Percentiles rank a stretch among this genome's conserved stretches.
phyloP scores from a whole-genome alignment of 768 basidiomycete species.

The Boletus coccyginus region DNA sequence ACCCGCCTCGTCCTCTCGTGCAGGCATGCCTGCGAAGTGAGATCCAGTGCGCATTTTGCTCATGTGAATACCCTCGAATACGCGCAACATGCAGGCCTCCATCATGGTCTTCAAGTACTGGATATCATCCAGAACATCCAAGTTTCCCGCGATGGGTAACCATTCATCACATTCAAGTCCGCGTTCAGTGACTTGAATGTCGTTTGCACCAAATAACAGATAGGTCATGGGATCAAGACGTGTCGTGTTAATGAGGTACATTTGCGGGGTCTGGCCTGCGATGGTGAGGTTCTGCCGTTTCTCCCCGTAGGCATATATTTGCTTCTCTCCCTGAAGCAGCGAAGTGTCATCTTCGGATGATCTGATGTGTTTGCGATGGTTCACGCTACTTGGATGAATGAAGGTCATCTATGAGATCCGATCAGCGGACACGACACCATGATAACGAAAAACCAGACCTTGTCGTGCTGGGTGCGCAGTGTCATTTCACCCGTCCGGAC shows the following conservation, averaged over 20 bases:
- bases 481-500: slow-evolving; percentile 66
- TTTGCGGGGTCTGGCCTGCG: slow-evolving; percentile 49
- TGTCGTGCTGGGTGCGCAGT: slow-evolving; percentile 77
- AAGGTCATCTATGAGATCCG: slow-evolving; percentile 51
- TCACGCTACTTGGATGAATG: slow-evolving; percentile 87
- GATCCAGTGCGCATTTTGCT: slow-evolving; percentile 32
- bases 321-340: slow-evolving; percentile 49
- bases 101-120: slow-evolving; percentile 75
- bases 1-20: slow-evolving; percentile 52
- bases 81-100: slow-evolving; percentile 82
- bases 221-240: slow-evolving; percentile 87
- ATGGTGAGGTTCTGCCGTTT: slow-evolving; percentile 74
- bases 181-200: slow-evolving; percentile 62
- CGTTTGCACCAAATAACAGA: slow-evolving; percentile 86
- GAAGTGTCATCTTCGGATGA: slow-evolving; percentile 19
- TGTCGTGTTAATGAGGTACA: slow-evolving; percentile 76
- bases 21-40: slow-evolving; percentile 34
- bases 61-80: slow-evolving; percentile 78
- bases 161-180: slow-evolving; percentile 89
- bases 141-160: slow-evolving; percentile 77
- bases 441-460: slow-evolving; percentile 46
- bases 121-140: slow-evolving; percentile 77
- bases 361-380: slow-evolving; percentile 55
- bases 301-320: slow-evolving; percentile 79
- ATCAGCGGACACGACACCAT: slow-evolving; percentile 13